phyloP scores from a whole-genome alignment of 2,329 filamentous ascomycete species.

The Pestalotiopsis sp. region DNA sequence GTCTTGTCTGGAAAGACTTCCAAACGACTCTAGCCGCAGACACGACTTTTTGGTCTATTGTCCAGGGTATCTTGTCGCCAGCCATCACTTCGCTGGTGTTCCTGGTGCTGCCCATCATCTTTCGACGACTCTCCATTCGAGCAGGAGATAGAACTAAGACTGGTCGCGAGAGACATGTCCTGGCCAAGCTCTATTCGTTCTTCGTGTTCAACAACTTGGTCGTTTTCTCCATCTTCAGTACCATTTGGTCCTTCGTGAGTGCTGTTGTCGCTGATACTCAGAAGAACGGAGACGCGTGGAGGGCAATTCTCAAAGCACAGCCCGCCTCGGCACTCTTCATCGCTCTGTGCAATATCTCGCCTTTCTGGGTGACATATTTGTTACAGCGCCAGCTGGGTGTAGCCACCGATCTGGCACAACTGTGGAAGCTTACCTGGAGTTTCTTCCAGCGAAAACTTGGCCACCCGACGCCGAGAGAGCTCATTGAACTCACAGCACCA shows the following conservation, averaged over 20 bases:
- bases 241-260: conserved; percentile 74
- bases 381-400: conserved; percentile 92
- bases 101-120: conserved; percentile 84
- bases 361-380: conserved; percentile 94
- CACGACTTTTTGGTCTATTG: conserved; percentile 75
- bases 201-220: conserved; percentile 97
- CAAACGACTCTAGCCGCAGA: conserved; percentile 63
- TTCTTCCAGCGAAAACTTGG: conserved; percentile 85
- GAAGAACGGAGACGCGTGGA: conserved; percentile 64
- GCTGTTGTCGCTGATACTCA: conserved; percentile 61
- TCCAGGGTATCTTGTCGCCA: conserved; percentile 90
- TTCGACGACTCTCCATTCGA: conserved; percentile 80
- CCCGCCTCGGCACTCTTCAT: conserved; percentile 67
- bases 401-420: conserved; percentile 88
- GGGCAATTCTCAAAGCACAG: conserved; percentile 66
- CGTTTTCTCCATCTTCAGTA: conserved; percentile 90
- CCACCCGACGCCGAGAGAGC: conserved; percentile 80
- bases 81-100: conserved; percentile 87
- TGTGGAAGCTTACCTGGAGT: conserved; percentile 81
- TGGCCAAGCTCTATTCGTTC: conserved; percentile 89
- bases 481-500: conserved; percentile 91
- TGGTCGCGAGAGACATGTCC: conserved; percentile 86
- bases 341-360: conserved; percentile 79
- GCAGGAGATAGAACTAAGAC: conserved; percentile 92
- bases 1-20: conserved; percentile 78